Conservation (phyloP, 805 yeast genomes). For the Lachancea dasiensis region DNA sequence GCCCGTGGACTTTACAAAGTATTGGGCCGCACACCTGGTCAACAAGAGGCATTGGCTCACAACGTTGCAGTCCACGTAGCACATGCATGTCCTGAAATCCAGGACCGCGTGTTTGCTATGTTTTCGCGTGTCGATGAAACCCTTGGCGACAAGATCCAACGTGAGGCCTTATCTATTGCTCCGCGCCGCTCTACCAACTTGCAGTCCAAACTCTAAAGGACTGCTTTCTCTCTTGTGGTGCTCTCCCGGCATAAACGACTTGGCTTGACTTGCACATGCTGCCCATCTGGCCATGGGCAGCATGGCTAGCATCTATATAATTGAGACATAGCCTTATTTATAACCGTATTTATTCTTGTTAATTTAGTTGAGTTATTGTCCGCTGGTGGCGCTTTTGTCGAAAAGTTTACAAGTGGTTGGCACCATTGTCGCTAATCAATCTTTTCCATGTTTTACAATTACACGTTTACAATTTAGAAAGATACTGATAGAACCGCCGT, state of each 20-base stretch:
- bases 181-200: slow-evolving; percentile 10
- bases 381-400: no score
- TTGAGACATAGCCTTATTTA: no score
- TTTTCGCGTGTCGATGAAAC: slow-evolving; percentile 66
- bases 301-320: slow-evolving; percentile 4
- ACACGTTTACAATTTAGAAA: no score
- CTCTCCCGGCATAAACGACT: no score
- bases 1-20: slow-evolving; percentile 75
- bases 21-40: slow-evolving; percentile 69
- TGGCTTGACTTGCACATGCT: no score
- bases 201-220: slow-evolving; percentile 15
- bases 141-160: slow-evolving; percentile 62
- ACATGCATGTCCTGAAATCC: slow-evolving; percentile 67
- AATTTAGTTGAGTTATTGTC: not conserved
- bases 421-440: no score
- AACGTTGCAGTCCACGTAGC: slow-evolving; percentile 72
- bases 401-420: no score
- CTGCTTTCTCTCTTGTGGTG: no score
- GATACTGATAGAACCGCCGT: no score
- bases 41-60: slow-evolving; percentile 76
- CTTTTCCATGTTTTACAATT: no score
- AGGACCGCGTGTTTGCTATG: slow-evolving; percentile 71
- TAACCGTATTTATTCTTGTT: no score
- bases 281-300: not conserved
- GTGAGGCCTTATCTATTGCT: slow-evolving; percentile 39